Conservation (phyloP, 805 yeast species). For the Candida gorgasii region DNA sequence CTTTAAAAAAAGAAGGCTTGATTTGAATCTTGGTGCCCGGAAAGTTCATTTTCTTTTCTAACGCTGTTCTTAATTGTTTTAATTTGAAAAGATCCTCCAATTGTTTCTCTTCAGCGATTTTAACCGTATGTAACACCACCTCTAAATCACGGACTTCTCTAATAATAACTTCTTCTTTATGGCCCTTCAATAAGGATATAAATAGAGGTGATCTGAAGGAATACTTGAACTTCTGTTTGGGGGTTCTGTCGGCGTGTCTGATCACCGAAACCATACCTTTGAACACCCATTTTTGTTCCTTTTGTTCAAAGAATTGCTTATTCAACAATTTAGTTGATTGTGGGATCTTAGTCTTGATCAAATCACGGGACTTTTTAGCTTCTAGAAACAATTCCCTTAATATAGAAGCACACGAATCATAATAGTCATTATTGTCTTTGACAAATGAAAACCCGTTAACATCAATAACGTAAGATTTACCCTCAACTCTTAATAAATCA, state of each 20-base stretch:
- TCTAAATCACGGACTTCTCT: constrained; percentile 84
- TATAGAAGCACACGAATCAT: constrained; percentile 78
- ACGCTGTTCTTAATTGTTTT: constrained; percentile 72
- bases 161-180: constrained; percentile 92
- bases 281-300: constrained; percentile 92
- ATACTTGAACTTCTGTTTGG: constrained; percentile 95
- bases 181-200: constrained; percentile 85
- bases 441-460: constrained; percentile 98
- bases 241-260: constrained; percentile 98
- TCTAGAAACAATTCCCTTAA: constrained; percentile 71
- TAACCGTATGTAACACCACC: constrained; percentile 82
- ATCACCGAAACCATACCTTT: constrained; percentile 90
- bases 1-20: constrained; percentile 76
- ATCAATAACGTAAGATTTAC: constrained; percentile 89
- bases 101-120: constrained; percentile 73
- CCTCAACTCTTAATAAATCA: constrained; percentile 86
- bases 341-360: constrained; percentile 39
- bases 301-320: constrained; percentile 50
- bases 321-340: constrained; percentile 32
- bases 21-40: constrained; percentile 97
- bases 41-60: constrained; percentile 82
- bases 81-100: constrained; percentile 82
- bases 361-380: constrained; percentile 43
- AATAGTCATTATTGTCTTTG: constrained; percentile 84
- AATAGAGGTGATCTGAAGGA: constrained; percentile 88